Evolutionary conservation across 495 filamentous ascomycete genomes (phyloP), one percentile per base, ranked within the genome.

Genomic region (Neurospora africana): DNA sequence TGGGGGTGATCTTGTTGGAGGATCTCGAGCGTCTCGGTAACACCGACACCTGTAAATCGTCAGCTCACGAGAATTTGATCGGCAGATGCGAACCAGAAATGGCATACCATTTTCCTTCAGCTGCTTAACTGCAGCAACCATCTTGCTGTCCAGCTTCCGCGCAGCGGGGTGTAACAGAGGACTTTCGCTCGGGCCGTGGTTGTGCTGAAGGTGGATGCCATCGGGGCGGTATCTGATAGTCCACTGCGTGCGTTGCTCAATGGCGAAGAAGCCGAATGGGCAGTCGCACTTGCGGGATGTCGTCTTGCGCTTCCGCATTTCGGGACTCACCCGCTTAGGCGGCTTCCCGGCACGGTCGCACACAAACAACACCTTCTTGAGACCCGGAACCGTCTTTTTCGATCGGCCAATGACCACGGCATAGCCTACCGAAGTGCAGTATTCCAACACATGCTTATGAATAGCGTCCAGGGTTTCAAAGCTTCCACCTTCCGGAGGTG

Each of bases 361-460:
- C 21, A 87, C 86, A 70, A 88, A 84, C 19, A 88, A 82, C 11
- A 88, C 86, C 77, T 88, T 88, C 72, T 88, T 88, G 23, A 88
- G 76, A 7, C 86, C 86, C 5, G 84, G 84, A 5, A 86, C 82
- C 35, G 86, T 88, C 77, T 87, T 87, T 75, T 88, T 88, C 5
- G 86, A 87, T 36, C 86, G 79, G 3, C 86, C 86, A 69, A 88
- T 88, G 70, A 88, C 86, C 33, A 87, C 84, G 35, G 86, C 86
- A 73, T 88, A 88, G 47, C 86, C 86, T 39, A 87, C 85, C 6
- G 86, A 86, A 2, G 85, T 86, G 74, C 85, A 86, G 74, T 87
- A 87, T 7, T 77, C 74, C 68, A 87, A 78, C 21, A 86, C 86
- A 39, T 83, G 81, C 72, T 85, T 83, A 68, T 87, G 86, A 35